Conservation (phyloP, 805 yeast species). For the Metschnikowia proteae region DNA sequence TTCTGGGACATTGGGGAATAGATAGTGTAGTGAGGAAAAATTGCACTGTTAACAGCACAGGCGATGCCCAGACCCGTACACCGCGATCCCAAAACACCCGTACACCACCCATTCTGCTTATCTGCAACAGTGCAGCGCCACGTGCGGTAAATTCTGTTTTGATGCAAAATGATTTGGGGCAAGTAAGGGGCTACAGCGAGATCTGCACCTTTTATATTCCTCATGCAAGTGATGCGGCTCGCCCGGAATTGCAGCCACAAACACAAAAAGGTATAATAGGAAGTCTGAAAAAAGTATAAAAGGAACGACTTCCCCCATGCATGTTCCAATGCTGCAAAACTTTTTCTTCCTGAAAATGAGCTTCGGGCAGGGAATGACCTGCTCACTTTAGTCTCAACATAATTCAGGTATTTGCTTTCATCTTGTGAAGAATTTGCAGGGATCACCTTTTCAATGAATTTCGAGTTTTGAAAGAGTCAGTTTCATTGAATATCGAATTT, state of each 20-base stretch:
- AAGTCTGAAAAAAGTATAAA: background rate
- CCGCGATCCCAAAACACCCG: constrained; percentile 3
- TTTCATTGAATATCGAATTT: no score
- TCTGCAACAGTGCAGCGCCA: background rate
- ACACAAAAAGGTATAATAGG: background rate
- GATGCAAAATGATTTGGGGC: background rate
- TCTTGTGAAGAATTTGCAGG: no score
- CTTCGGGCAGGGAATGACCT: no score
- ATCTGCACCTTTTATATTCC: background rate
- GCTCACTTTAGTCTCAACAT: no score
- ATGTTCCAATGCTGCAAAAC: no score
- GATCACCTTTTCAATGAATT: no score
- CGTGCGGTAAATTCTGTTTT: background rate
- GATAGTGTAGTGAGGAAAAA: constrained; percentile 1
- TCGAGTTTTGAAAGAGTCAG: no score
- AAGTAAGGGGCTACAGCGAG: background rate
- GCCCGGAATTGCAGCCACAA: constrained; percentile 1
- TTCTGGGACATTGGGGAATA: constrained; percentile 25
- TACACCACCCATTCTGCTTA: background rate
- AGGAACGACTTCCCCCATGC: no score
- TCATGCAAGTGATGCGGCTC: background rate
- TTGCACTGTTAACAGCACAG: background rate
- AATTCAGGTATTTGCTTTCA: no score
- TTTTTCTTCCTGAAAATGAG: no score
- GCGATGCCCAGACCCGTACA: constrained; percentile 11